Conservation (phyloP, 176 grass and related monocot species). For the Oryza australiensis region DNA sequence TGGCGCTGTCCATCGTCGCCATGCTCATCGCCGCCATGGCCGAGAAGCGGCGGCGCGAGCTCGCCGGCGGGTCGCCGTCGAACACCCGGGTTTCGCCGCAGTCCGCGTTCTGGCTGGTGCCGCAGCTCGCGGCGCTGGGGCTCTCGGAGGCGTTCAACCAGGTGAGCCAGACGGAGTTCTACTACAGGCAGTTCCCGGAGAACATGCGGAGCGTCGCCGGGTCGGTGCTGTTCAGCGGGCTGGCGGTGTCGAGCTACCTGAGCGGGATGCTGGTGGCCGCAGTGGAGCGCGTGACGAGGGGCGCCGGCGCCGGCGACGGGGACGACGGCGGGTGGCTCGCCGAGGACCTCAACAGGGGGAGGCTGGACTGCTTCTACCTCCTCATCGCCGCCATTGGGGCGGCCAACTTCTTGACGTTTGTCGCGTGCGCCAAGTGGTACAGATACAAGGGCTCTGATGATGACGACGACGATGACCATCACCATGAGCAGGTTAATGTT, state of each 20-base stretch:
- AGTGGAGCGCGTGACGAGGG: constrained; percentile 35
- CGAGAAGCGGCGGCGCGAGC: constrained; percentile 36
- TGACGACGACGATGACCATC: not conserved
- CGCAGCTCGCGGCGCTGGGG: constrained; percentile 54
- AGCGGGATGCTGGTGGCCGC: constrained; percentile 46
- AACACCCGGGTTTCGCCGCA: constrained; percentile 29
- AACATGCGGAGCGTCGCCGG: constrained; percentile 81
- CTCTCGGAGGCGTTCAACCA: constrained; percentile 71
- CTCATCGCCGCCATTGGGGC: constrained; percentile 41
- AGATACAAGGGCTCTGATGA: constrained; percentile 51
- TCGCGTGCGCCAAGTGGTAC: constrained; percentile 63
- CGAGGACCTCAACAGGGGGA: constrained; percentile 63
- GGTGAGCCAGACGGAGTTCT: constrained; percentile 75
- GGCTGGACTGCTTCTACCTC: constrained; percentile 61
- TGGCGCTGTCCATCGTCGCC: constrained; percentile 45
- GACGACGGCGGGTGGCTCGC: constrained; percentile 46
- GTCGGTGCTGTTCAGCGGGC: constrained; percentile 54
- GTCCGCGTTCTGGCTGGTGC: constrained; percentile 65
- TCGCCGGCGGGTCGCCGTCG: not conserved
- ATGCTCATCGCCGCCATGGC: constrained; percentile 49
- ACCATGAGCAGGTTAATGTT: not conserved
- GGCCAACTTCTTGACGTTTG: constrained; percentile 53
- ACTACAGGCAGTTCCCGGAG: constrained; percentile 82
- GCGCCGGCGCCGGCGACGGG: not conserved
- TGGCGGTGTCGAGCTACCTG: constrained; percentile 60